Percentiles rank a stretch among this genome's conserved stretches.
phyloP scores from a whole-genome alignment of 2,329 filamentous ascomycete species.

The Albophoma yamanashiensis region DNA sequence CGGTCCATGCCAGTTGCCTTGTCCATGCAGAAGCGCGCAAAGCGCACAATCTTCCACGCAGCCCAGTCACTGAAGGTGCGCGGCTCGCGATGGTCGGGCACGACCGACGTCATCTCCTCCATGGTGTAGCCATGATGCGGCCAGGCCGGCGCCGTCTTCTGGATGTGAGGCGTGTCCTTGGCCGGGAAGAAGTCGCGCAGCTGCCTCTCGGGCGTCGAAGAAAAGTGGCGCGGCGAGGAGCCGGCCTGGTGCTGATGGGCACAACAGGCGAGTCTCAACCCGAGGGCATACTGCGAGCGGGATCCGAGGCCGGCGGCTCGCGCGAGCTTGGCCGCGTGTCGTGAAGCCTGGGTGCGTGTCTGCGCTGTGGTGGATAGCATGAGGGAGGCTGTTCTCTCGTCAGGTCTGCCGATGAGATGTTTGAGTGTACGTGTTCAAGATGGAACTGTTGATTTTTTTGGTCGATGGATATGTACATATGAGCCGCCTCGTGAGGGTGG shows the following conservation, averaged over 20 bases:
- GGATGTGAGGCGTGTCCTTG: slow-evolving; percentile 50
- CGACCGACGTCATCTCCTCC: slow-evolving; percentile 65
- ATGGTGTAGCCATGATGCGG: slow-evolving; percentile 64
- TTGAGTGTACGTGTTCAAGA: neutral
- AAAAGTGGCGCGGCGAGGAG: slow-evolving; percentile 29
- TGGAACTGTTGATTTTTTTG: neutral
- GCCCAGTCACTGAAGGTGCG: slow-evolving; percentile 65
- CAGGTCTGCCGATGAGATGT: neutral
- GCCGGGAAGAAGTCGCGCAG: slow-evolving; percentile 53
- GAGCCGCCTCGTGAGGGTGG: neutral
- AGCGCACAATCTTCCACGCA: slow-evolving; percentile 65
- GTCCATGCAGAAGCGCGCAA: slow-evolving; percentile 74
- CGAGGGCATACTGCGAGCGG: slow-evolving; percentile 3
- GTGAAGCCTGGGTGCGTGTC: slow-evolving; percentile 9
- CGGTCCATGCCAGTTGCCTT: slow-evolving; percentile 63
- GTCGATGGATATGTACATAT: neutral
- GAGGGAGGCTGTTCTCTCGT: neutral
- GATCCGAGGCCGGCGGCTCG: slow-evolving; percentile 2
- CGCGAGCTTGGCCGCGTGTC: slow-evolving; percentile 14
- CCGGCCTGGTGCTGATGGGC: neutral
- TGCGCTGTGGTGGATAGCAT: slow-evolving; percentile 18
- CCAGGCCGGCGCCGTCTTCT: slow-evolving; percentile 56
- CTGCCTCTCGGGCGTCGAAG: slow-evolving; percentile 32
- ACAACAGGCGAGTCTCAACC: slow-evolving; percentile 7
- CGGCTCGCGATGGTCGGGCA: slow-evolving; percentile 66